Base-by-base conservation (phyloP, 805 yeast genomes). In the Yamadazyma scolyti region DNA sequence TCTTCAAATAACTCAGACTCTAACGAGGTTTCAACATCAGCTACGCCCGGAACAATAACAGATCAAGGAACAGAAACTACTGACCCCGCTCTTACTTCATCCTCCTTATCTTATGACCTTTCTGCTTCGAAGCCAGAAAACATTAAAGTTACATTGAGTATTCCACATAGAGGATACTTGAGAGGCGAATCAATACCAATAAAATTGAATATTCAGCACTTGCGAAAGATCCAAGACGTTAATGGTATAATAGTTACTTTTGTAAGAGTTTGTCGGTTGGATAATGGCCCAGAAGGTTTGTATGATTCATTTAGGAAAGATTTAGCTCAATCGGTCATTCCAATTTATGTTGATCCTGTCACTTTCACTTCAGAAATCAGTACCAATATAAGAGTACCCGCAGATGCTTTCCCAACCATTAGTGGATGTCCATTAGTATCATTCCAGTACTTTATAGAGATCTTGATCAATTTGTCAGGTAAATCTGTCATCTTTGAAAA, bases 331-430 rank as follows among this genome's bases (percentile, higher is more conserved):
- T 71, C 75, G 20, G 73, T 86, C 1, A 68, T 82, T 1, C 95
- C 96, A 1, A 58, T 88, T 9, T 81, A 77, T 41, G 75, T 86
- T n/a, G 89, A 86, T 50, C 86, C 89, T 1, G 61, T 49, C 9
- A 70, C 82, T 1, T 61, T 77, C 23, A 56, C 67, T 11, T 68
- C 79, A 23, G 79, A 74, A 20, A 65, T 81, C 7, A 74, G 73
- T 19, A 75, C 89, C 0, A 71, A 75, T 23, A 56, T 88, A 13
- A 66, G 79, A 39, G 79, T 88, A 0, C 96, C 97, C 0, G 75
- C 82, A 1, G 96, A 88, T 45, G 79, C 84, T 1, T 86, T 88
- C 50, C 94, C 96, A 1, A 84, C 95, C 0, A 83, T 86, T 9
- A 68, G 75, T 11, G 82, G 83, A 1, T 74, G 84, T 30, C 77